Base-by-base conservation (phyloP, 176 grass and related monocot genomes). In the Zizania latifolia region DNA sequence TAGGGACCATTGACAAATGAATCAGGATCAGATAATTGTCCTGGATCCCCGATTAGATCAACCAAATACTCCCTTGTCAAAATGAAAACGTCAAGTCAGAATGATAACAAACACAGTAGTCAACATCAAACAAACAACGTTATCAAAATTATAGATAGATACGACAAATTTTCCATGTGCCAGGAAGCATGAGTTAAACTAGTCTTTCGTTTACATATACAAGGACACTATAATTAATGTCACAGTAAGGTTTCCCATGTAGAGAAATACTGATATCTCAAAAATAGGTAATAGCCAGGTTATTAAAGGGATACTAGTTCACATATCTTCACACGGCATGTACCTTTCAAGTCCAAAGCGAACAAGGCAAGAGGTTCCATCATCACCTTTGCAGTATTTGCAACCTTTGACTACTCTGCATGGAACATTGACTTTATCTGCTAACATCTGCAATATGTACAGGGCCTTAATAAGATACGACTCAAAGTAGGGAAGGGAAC, bases 321-420 rank as follows among this genome's bases (percentile, higher is more conserved):
- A 70, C 16, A 66, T 40, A 82, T 71, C 36, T 72, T 77, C 37
- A 51, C 16, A 71, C 34, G 29, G 14, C 19, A 60, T 21, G 40
- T 81, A 97, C 91, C 94, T 93, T 92, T 98, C 94, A 72, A 87
- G 86, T 45, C 89, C 89, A 76, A 98, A 92, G n/a, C 89, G 89
- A 57, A 98, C 86, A 2, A 98, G 87, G 66, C 94, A 98, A 29
- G 94, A 98, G 65, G 91, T 81, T 55, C 89, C 94, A 39, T 94
- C 89, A 48, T 98, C 86, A 83, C 74, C 78, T 84, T 88, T 94
- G 64, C 94, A 98, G 71, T 92, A 98, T 85, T 84, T 94, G 62
- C 94, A 98, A 2, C 94, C 94, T 63, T 98, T 98, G 39, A 90
- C 94, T 76, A 98, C 76, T 89, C 94, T 90, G 65, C 94, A 98